Conservation (phyloP, 192 early-diverging fungal species). For the Funneliformis geosporum region DNA sequence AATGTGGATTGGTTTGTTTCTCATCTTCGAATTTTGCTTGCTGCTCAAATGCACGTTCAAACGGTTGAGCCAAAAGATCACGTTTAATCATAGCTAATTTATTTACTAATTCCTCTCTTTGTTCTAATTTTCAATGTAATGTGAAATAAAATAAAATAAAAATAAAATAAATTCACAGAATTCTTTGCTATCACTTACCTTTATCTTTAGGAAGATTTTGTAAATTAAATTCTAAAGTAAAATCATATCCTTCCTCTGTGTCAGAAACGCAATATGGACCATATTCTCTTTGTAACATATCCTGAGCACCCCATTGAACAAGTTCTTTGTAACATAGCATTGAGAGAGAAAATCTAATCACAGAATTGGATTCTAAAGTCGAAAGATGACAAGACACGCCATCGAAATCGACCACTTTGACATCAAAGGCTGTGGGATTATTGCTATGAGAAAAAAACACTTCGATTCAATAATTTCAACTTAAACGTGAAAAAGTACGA, state of each 20-base stretch:
- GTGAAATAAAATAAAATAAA: neutral
- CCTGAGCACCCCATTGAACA: conserved; percentile 74
- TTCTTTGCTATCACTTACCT: conserved; percentile 7
- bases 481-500: neutral
- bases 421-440: conserved; percentile 66
- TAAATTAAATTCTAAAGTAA: conserved; percentile 82
- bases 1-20: conserved; percentile 64
- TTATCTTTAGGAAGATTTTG: conserved; percentile 73
- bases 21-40: conserved; percentile 75
- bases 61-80: conserved; percentile 92
- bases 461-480: neutral
- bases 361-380: conserved; percentile 54
- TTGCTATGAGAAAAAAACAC: conserved; percentile 35
- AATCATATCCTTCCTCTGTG: conserved; percentile 72
- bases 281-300: conserved; percentile 84
- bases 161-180: neutral
- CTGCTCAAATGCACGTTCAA: conserved; percentile 85
- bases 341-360: conserved; percentile 74
- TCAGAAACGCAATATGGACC: conserved; percentile 60
- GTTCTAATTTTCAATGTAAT: conserved; percentile 18
- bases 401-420: conserved; percentile 95
- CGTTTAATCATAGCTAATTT: conserved; percentile 90
- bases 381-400: conserved; percentile 87
- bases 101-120: conserved; percentile 68
- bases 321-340: conserved; percentile 88